phyloP scores from a whole-genome alignment of 2,329 filamentous ascomycete genomes.

The Sporothrix curviconia region DNA sequence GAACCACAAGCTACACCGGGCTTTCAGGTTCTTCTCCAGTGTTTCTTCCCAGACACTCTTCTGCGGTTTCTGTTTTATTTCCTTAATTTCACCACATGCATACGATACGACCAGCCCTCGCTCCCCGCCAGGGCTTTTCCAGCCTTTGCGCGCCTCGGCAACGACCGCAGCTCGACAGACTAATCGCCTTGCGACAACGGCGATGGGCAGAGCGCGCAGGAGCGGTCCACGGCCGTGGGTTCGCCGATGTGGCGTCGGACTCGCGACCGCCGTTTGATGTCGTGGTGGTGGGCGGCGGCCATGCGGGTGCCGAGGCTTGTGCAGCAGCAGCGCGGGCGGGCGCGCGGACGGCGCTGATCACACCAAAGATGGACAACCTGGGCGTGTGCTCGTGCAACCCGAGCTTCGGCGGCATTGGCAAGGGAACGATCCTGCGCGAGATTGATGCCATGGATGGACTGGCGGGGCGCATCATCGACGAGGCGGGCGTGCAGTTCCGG shows the following conservation, averaged over 20 bases:
- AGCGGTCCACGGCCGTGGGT: background rate
- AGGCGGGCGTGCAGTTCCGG: slow-evolving; percentile 89
- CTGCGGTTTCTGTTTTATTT: background rate
- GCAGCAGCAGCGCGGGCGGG: slow-evolving; percentile 84
- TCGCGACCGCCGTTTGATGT: slow-evolving; percentile 64
- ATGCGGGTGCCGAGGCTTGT: slow-evolving; percentile 90
- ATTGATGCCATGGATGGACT: slow-evolving; percentile 92
- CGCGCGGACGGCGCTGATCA: slow-evolving; percentile 82
- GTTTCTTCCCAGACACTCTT: background rate
- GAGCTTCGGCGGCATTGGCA: slow-evolving; percentile 96
- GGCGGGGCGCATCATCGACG: slow-evolving; percentile 82
- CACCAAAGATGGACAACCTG: slow-evolving; percentile 79
- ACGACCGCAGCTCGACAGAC: background rate
- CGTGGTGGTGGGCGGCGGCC: slow-evolving; percentile 88
- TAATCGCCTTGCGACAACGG: background rate
- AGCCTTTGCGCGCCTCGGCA: background rate
- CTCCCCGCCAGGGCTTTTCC: slow-evolving; percentile 2
- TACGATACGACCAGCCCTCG: background rate
- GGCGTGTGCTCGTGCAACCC: slow-evolving; percentile 96
- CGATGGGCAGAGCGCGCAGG: background rate
- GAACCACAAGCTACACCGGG: no score
- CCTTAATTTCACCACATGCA: background rate
- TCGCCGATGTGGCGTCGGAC: slow-evolving; percentile 16
- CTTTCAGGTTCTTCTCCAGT: background rate
- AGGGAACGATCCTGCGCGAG: slow-evolving; percentile 91